These are phyloP conservation scores for Cryphonectria japonica DNA, from an alignment of 2,329 filamentous ascomycete genomes.

Conservation along the genomic window DNA sequence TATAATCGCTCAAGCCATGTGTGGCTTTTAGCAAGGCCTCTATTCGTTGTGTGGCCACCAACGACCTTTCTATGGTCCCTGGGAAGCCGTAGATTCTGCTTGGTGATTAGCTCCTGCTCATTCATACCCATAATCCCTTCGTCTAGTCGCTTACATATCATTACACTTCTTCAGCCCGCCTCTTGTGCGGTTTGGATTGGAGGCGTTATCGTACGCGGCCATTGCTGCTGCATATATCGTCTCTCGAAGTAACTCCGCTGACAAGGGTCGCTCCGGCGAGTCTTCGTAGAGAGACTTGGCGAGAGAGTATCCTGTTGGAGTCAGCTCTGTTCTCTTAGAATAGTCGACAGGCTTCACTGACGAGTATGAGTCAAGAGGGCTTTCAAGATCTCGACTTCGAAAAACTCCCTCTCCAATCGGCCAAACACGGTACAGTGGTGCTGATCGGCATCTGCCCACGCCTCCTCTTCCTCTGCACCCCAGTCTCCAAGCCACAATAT, in stretches of 20 bases:
- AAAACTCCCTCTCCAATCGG: conserved; percentile 59
- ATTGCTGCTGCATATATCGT: conserved; percentile 67
- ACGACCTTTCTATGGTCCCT: conserved; percentile 55
- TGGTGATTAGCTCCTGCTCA: not conserved
- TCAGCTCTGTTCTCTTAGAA: conserved; percentile 30
- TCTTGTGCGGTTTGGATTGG: conserved; percentile 76
- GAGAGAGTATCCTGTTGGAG: conserved; percentile 59
- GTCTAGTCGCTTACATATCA: conserved; percentile 62
- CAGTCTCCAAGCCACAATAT: conserved; percentile 76
- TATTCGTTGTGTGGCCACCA: conserved; percentile 56
- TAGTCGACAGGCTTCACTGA: conserved; percentile 43
- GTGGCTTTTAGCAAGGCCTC: conserved; percentile 72
- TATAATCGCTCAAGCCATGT: conserved; percentile 75
- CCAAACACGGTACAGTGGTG: conserved; percentile 59
- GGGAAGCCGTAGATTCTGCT: conserved; percentile 67
- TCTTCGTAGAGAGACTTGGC: conserved; percentile 66
- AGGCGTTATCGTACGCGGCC: conserved; percentile 78
- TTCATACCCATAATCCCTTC: conserved; percentile 14
- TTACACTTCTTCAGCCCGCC: conserved; percentile 78
- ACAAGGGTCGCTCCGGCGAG: conserved; percentile 52
- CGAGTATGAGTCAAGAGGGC: conserved; percentile 64
- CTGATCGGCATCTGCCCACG: conserved; percentile 31
- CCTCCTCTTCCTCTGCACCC: conserved; percentile 57
- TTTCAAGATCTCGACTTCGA: conserved; percentile 75
- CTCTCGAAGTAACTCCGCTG: conserved; percentile 56